Evolutionary conservation across 2,329 filamentous ascomycete genomes (phyloP).

Genomic region (Onygenales sp.): DNA sequence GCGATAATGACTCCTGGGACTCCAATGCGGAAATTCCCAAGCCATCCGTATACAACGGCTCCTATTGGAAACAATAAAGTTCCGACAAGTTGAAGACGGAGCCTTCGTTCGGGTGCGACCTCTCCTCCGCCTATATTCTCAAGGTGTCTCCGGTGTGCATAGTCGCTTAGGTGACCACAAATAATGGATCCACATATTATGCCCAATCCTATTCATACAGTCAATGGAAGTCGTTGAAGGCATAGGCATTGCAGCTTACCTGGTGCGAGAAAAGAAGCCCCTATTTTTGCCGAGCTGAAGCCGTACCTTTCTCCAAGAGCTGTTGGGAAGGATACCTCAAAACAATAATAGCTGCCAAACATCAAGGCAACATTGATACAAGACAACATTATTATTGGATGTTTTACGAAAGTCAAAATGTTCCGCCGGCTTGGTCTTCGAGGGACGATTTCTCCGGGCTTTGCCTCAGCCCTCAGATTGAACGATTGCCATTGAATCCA

Average conservation of each 20-base stretch:
- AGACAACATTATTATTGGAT: conserved; percentile 25
- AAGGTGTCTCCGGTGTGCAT: neutral
- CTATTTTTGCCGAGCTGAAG: conserved; percentile 25
- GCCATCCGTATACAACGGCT: conserved; percentile 2
- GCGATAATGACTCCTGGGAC: neutral
- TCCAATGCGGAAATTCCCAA: conserved; percentile 1
- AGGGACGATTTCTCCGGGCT: conserved; percentile 8
- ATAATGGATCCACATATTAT: conserved; percentile 3
- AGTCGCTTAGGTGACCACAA: conserved; percentile 1
- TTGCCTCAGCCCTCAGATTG: neutral
- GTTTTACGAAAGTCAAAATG: conserved; percentile 22
- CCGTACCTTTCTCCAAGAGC: conserved; percentile 23
- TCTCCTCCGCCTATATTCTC: neutral
- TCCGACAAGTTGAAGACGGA: conserved; percentile 2
- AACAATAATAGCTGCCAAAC: conserved; percentile 25
- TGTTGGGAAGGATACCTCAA: conserved; percentile 21
- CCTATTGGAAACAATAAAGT: neutral
- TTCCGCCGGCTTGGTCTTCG: conserved; percentile 18
- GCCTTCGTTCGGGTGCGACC: neutral
- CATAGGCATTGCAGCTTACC: neutral
- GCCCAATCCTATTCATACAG: neutral
- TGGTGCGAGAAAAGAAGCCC: conserved; percentile 26
- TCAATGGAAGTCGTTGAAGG: neutral
- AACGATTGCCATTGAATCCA: conserved; percentile 4
- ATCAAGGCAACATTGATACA: conserved; percentile 26